phyloP scores from a whole-genome alignment of 345 rosid genomes.

The Angophora floribunda region DNA sequence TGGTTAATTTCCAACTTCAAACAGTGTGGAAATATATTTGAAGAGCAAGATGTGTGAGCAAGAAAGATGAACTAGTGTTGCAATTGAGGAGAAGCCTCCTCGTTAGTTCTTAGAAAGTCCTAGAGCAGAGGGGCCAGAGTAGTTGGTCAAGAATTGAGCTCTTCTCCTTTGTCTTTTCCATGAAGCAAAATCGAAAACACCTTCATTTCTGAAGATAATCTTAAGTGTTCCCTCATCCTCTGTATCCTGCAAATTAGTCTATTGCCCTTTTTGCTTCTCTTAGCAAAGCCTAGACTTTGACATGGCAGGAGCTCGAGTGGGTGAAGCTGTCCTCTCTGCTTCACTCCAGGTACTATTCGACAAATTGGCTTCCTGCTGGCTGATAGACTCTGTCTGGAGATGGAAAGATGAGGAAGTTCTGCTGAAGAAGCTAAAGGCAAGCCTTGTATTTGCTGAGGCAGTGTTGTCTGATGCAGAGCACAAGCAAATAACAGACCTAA shows the following conservation, averaged over 20 bases:
- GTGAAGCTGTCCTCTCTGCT: background rate
- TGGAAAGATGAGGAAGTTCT: background rate
- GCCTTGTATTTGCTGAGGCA: background rate
- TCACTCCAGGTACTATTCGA: constrained; percentile 2
- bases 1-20: background rate
- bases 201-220: background rate
- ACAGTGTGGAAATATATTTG: background rate
- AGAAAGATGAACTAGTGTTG: background rate
- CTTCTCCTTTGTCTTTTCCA: background rate
- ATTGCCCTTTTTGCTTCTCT: background rate
- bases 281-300: background rate
- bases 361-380: background rate
- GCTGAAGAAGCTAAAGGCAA: background rate
- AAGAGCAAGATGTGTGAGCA: background rate
- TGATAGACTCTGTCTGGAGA: background rate
- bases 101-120: background rate
- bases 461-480: constrained; percentile 3
- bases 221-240: background rate
- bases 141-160: background rate
- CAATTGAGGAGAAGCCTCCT: background rate
- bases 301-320: background rate
- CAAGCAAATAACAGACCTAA: background rate
- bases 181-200: background rate
- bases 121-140: background rate
- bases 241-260: background rate